These are phyloP conservation scores for Macroventuria anomochaeta DNA, from an alignment of 2,329 filamentous ascomycete genomes.

Conservation along the genomic window DNA sequence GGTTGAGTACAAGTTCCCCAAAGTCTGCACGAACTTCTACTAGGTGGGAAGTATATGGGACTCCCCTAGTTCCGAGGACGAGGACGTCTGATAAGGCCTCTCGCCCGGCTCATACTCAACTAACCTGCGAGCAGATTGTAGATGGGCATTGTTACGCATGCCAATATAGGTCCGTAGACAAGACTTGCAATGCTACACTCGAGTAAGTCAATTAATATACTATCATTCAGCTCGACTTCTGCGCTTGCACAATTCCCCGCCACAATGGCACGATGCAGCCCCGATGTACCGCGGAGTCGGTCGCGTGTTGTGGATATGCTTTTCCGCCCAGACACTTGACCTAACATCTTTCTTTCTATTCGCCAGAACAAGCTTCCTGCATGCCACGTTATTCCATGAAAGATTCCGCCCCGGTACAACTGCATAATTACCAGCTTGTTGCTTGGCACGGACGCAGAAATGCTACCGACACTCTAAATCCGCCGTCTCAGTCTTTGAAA, in stretches of 20 bases:
- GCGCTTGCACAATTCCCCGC: not conserved
- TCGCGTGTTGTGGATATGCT: slow-evolving; percentile 8
- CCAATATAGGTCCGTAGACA: slow-evolving; percentile 13
- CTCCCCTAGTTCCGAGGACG: not conserved
- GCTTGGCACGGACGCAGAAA: slow-evolving; percentile 12
- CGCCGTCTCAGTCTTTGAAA: not conserved
- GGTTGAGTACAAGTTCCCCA: slow-evolving; percentile 32
- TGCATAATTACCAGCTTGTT: not conserved
- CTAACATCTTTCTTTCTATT: not conserved
- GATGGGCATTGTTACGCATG: slow-evolving; percentile 12
- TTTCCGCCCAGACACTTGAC: slow-evolving; percentile 5
- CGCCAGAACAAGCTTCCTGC: not conserved
- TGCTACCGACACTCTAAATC: not conserved
- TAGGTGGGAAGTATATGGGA: not conserved
- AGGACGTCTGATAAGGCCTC: not conserved
- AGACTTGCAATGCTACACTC: not conserved
- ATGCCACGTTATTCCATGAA: slow-evolving; percentile 5
- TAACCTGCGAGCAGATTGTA: not conserved
- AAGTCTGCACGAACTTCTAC: slow-evolving; percentile 24
- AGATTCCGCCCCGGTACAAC: slow-evolving; percentile 6
- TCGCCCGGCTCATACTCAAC: not conserved
- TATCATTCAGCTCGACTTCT: not conserved
- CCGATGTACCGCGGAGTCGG: not conserved
- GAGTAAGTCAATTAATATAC: not conserved
- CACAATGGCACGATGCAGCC: not conserved